Base-by-base conservation (phyloP, 1,139 yeast species). In the Yamadazyma spencermartinsiae region DNA sequence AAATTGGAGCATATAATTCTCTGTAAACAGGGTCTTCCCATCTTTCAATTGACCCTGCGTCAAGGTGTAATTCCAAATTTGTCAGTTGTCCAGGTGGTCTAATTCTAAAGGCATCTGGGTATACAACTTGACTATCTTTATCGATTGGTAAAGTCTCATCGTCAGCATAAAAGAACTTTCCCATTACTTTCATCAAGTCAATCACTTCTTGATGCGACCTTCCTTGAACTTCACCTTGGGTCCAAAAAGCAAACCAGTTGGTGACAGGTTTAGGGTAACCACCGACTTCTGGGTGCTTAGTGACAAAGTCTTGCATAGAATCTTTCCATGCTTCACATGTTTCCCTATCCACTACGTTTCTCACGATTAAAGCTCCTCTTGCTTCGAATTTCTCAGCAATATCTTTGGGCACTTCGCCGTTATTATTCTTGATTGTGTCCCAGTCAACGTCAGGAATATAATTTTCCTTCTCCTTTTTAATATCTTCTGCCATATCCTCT, bases 31-130 rank as follows among this genome's bases (percentile, higher is more conserved):
- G 50, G 26, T 52, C 56, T 46, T 52, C 56, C 56, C 56, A 52
- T 41, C 79, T 54, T 48, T 73, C 79, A 34, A 73, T 56, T 0
- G 75, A 65, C 9, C 76, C 72, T 10, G 74, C 64, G 44, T 74
- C 79, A 8, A 63, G 53, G 42, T 74, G 79, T 13, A 68, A 62
- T n/a, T 65, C 66, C 28, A 72, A 60, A 4, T 70, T 45, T 18
- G 59, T 56, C 9, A 45, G 44, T 13, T 58, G 59, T 2, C 78
- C 78, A 2, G 78, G 73, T 9, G 58, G 57, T 36, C 79, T 54
- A 36, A 74, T 66, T 44, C 79, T 56, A 41, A 68, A 50, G 36
- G 68, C 49, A 45, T 64, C 72, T 5, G 70, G 70, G 42, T 68
- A 68, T n/a, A 60, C 60, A 16, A 68, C 49, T 33, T 64, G 61